A percentile compares a stretch with the other conserved stretches of the same genome.
phyloP scores from a whole-genome alignment of 192 early-diverging fungal genomes.

The Umbelopsis isabellina region DNA sequence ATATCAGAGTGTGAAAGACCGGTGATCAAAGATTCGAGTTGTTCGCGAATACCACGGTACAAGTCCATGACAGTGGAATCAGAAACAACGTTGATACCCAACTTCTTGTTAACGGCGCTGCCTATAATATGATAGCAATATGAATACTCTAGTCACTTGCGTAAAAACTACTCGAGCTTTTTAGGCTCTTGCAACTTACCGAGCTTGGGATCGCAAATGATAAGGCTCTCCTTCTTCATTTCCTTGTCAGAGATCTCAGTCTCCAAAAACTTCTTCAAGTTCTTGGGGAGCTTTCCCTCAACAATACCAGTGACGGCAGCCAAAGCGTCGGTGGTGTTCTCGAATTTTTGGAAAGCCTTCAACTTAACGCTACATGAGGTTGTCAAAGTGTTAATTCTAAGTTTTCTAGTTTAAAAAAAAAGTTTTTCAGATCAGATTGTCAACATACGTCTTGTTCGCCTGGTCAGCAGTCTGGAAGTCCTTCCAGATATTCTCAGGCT shows the following conservation, averaged over 20 bases:
- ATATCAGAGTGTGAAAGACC: slow-evolving; percentile 88
- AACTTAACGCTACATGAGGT: slow-evolving; percentile 75
- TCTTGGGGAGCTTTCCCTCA: slow-evolving; percentile 95
- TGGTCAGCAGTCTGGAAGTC: slow-evolving; percentile 86
- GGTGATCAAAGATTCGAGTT: slow-evolving; percentile 89
- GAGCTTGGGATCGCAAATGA: slow-evolving; percentile 94
- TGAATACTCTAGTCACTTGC: neutral
- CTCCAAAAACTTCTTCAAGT: slow-evolving; percentile 92
- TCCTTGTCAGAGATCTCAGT: slow-evolving; percentile 83
- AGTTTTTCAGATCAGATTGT: neutral
- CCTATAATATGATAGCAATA: slow-evolving; percentile 33
- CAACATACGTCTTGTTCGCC: slow-evolving; percentile 84
- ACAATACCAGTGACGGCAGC: slow-evolving; percentile 93
- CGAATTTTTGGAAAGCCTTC: slow-evolving; percentile 96
- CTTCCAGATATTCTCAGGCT: slow-evolving; percentile 86
- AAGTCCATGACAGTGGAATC: slow-evolving; percentile 88
- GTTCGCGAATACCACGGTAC: slow-evolving; percentile 94
- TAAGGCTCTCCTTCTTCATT: slow-evolving; percentile 89
- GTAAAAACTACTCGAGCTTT: neutral
- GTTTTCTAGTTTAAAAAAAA: slow-evolving; percentile 20
- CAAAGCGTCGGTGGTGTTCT: slow-evolving; percentile 97
- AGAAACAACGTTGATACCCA: slow-evolving; percentile 82
- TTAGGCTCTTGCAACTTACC: slow-evolving; percentile 47
- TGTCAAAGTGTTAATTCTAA: neutral
- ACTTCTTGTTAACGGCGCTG: slow-evolving; percentile 82